Conservation (phyloP, 106 monocot genomes). For the Acorus calamus region DNA sequence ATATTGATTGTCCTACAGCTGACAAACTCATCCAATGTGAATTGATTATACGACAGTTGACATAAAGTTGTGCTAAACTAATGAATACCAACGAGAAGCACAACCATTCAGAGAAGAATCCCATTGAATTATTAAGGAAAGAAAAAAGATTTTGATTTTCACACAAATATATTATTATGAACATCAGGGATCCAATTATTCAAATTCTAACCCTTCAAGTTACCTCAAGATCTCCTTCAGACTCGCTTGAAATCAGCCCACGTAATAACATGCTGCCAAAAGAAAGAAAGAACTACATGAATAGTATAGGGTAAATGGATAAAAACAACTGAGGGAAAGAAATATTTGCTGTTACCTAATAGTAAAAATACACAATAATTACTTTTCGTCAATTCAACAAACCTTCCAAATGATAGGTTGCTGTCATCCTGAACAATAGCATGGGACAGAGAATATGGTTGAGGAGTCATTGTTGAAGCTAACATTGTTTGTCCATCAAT, state of each 20-base stretch:
- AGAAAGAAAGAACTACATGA: not conserved
- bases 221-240: conserved; percentile 84
- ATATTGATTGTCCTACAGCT: too few relatives aligned
- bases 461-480: conserved; percentile 59
- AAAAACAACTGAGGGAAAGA: too few relatives aligned
- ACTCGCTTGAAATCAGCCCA: conserved; percentile 45
- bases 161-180: too few relatives aligned
- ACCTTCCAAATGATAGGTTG: conserved; percentile 85
- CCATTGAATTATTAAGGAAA: not conserved
- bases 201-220: not conserved
- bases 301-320: not conserved
- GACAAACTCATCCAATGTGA: too few relatives aligned
- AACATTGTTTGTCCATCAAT: conserved; percentile 67
- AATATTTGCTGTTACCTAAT: too few relatives aligned
- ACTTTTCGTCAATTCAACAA: conserved; percentile 5
- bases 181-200: too few relatives aligned
- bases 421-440: conserved; percentile 23
- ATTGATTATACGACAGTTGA: too few relatives aligned
- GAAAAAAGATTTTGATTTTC: too few relatives aligned
- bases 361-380: not conserved
- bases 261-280: conserved; percentile 77
- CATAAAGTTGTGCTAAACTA: too few relatives aligned
- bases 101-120: not conserved
- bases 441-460: conserved; percentile 20
- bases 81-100: too few relatives aligned